A percentile compares a stretch with the other conserved stretches of the same genome.
Evolutionary conservation across 2,329 filamentous ascomycete species (phyloP).

Genomic region (Fusarium piperis): DNA sequence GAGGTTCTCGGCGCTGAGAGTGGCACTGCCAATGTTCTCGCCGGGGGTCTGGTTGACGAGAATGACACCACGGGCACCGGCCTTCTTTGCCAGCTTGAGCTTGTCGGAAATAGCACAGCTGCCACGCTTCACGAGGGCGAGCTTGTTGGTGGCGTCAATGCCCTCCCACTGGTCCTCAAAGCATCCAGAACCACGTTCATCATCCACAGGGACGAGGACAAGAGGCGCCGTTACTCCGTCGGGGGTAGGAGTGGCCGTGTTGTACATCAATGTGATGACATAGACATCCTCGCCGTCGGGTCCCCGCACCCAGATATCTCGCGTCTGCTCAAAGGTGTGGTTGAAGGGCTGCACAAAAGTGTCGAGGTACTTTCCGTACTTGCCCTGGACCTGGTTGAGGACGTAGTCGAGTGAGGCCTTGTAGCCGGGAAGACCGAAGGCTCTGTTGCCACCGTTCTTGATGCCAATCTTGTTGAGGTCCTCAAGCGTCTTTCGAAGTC

Average conservation of each 20-base stretch:
- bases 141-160: constrained; percentile 55
- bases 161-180: constrained; percentile 56
- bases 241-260: constrained; percentile 54
- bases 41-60: constrained; percentile 71
- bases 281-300: constrained; percentile 56
- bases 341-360: constrained; percentile 59
- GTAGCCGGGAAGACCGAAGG: constrained; percentile 68
- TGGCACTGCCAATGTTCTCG: constrained; percentile 56
- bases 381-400: constrained; percentile 54
- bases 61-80: constrained; percentile 58
- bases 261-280: constrained; percentile 57
- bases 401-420: constrained; percentile 67
- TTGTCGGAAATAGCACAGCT: constrained; percentile 55
- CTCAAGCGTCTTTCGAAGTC: constrained; percentile 63
- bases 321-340: constrained; percentile 55
- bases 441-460: constrained; percentile 67
- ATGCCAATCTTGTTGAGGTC: constrained; percentile 63
- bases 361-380: constrained; percentile 54
- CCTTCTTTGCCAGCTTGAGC: constrained; percentile 54
- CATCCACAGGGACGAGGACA: constrained; percentile 51
- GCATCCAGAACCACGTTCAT: constrained; percentile 52
- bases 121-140: constrained; percentile 58
- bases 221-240: constrained; percentile 50
- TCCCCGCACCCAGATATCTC: constrained; percentile 54
- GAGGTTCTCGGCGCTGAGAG: constrained; percentile 58